Base-by-base conservation (phyloP, 2,329 filamentous ascomycete species). In the Cladophialophora chaetospira region DNA sequence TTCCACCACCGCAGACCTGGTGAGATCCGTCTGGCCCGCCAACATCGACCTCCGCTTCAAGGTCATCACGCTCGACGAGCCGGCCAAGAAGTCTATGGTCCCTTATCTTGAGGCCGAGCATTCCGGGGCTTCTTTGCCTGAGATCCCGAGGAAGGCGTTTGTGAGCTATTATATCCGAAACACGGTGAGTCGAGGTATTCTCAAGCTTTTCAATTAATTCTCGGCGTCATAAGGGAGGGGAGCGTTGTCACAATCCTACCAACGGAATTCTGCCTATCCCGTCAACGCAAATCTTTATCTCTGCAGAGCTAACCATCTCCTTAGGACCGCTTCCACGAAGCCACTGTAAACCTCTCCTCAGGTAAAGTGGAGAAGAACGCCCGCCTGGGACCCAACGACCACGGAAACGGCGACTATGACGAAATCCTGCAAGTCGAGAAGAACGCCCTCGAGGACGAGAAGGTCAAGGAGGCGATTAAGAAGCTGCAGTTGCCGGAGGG, bases 51-150 rank as follows among this genome's bases (percentile, higher is more conserved):
- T 78, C 26, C 71, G 75, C 4, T 85, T 84, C 77, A 89, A 89
- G 73, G 82, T 81, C 63, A 80, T 90, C 48, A 88, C 83, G 19
- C 75, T 88, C 3, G 79, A 86, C 49, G 85, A 88, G 66, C 85
- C 86, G 2, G 75, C 77, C 35, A 88, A 88, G 75, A 73, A 73
- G 33, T 76, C 82, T 62, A 76, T 79, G 60, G 67, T 85, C 5
- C 77, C 79, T n/a, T 88, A 86, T 68, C 72, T 84, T 15, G 83
- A 85, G 48, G 86, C 83, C 33, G 85, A 88, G 67, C 79, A 84
- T 54, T 72, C 73, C 26, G 78, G 80, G 23, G 70, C 71, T 17
- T 73, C 77, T 3, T 72, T 81, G 1, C 78, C 79, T 3, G 72
- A 71, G 3, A 77, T 77, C 59, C 77, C 75, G 65, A 73, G 78